phyloP scores from a whole-genome alignment of 495 filamentous ascomycete species.

The Gamarada debralockiae region DNA sequence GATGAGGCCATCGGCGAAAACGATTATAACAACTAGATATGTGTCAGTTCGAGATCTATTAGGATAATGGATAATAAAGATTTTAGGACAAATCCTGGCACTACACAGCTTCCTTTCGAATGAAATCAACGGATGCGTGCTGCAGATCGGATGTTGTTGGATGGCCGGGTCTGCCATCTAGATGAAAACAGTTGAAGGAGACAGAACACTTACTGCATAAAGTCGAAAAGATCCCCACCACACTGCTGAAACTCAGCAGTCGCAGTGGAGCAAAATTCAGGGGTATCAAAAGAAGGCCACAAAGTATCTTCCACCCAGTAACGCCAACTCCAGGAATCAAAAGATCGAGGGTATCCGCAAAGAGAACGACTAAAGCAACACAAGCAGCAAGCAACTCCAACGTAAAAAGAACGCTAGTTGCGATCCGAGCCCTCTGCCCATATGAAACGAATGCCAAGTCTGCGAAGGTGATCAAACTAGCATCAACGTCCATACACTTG shows the following conservation, averaged over 20 bases:
- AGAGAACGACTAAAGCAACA: constrained; percentile 88
- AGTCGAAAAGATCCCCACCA: constrained; percentile 85
- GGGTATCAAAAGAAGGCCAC: constrained; percentile 75
- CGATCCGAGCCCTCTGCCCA: constrained; percentile 73
- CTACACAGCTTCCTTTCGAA: too few relatives aligned
- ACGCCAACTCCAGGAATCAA: constrained; percentile 71
- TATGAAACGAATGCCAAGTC: constrained; percentile 92
- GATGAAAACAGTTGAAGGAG: too few relatives aligned
- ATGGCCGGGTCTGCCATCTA: too few relatives aligned
- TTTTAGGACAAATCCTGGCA: too few relatives aligned
- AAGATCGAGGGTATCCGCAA: constrained; percentile 82
- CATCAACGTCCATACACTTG: constrained; percentile 83
- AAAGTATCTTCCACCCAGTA: constrained; percentile 81
- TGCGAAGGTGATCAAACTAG: constrained; percentile 75
- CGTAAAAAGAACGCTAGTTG: constrained; percentile 80
- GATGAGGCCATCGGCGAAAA: constrained; percentile 80
- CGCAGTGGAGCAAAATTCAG: constrained; percentile 83
- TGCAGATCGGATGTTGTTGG: too few relatives aligned
- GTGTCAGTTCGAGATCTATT: too few relatives aligned
- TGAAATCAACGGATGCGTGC: too few relatives aligned
- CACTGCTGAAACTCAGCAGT: constrained; percentile 82
- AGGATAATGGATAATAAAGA: too few relatives aligned
- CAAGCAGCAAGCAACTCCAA: constrained; percentile 85
- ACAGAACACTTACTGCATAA: constrained; percentile 50
- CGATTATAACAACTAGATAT: constrained; percentile 65